A percentile compares a stretch with the other conserved stretches of the same genome.
Conservation (phyloP, 148 eudicot genomes). For the Polygonum aviculare region DNA sequence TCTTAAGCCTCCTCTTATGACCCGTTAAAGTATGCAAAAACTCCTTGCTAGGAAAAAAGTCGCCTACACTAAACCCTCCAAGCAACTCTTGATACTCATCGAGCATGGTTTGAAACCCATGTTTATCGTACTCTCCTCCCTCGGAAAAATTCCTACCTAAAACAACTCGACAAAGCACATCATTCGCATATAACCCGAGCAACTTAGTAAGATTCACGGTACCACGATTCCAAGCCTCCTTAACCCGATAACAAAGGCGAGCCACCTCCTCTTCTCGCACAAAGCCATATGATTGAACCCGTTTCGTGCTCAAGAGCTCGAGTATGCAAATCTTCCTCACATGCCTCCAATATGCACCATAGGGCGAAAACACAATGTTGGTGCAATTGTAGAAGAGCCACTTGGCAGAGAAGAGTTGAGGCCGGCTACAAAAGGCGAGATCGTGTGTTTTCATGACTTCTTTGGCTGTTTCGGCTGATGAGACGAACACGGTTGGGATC, state of each 20-base stretch:
- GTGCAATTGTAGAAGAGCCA: constrained; percentile 41
- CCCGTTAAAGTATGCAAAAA: constrained; percentile 38
- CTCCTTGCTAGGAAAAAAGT: constrained; percentile 47
- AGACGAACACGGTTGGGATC: constrained; percentile 35
- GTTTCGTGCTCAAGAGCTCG: constrained; percentile 36
- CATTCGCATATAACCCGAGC: constrained; percentile 30
- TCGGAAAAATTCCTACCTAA: constrained; percentile 34
- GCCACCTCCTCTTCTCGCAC: constrained; percentile 46
- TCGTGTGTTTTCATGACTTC: constrained; percentile 48
- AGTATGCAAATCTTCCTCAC: constrained; percentile 35
- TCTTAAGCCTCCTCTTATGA: constrained; percentile 25
- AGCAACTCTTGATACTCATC: constrained; percentile 38
- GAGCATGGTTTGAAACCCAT: constrained; percentile 36
- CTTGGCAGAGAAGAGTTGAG: constrained; percentile 32
- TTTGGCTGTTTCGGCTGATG: constrained; percentile 37
- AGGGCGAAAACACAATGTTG: constrained; percentile 38
- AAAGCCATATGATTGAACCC: constrained; percentile 33
- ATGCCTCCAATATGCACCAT: constrained; percentile 50
- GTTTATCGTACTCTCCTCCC: constrained; percentile 34
- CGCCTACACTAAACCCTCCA: constrained; percentile 43
- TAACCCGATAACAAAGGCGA: constrained; percentile 24
- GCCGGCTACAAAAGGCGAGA: constrained; percentile 30
- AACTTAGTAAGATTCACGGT: constrained; percentile 23
- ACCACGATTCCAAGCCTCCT: constrained; percentile 9
- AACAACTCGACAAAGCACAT: constrained; percentile 35